Evolutionary conservation across 495 filamentous ascomycete genomes (phyloP).

Genomic region (Penicillium ochrochloron): DNA sequence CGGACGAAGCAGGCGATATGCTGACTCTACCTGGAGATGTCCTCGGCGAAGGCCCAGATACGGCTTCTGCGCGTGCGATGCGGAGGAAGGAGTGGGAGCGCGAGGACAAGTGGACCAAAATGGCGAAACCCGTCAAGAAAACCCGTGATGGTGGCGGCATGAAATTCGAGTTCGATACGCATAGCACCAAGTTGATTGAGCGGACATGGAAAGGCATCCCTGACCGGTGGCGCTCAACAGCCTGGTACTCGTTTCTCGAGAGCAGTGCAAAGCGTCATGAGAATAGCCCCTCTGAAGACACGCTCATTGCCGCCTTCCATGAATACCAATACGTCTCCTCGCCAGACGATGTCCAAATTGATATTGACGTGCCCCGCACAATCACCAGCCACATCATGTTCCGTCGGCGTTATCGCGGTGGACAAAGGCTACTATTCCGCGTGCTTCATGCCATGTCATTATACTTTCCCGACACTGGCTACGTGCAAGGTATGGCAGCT

Average conservation of each 20-base stretch:
- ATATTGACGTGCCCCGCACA: slow-evolving; percentile 94
- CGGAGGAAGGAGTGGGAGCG: slow-evolving; percentile 82
- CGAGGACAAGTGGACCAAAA: slow-evolving; percentile 95
- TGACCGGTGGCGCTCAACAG: slow-evolving; percentile 90
- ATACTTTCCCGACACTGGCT: slow-evolving; percentile 89
- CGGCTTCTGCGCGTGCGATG: slow-evolving; percentile 59
- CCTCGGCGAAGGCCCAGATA: slow-evolving; percentile 55
- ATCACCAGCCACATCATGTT: slow-evolving; percentile 99
- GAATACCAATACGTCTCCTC: slow-evolving; percentile 72
- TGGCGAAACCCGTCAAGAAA: slow-evolving; percentile 73
- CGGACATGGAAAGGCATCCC: slow-evolving; percentile 98
- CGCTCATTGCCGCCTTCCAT: slow-evolving; percentile 71
- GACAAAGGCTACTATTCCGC: slow-evolving; percentile 89
- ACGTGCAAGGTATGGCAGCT: slow-evolving; percentile 98
- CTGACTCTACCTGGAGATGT: slow-evolving; percentile 75
- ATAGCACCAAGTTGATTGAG: slow-evolving; percentile 82
- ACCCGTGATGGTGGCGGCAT: slow-evolving; percentile 74
- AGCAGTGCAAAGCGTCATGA: slow-evolving; percentile 71
- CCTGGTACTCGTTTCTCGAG: slow-evolving; percentile 94
- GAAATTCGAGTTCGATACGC: slow-evolving; percentile 86
- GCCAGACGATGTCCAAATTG: slow-evolving; percentile 95
- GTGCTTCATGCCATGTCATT: slow-evolving; percentile 90
- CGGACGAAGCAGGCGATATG: slow-evolving; percentile 91
- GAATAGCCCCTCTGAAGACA: slow-evolving; percentile 65
- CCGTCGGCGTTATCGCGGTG: slow-evolving; percentile 83